phyloP scores from a whole-genome alignment of 148 eudicot genomes.

The Suaeda aralocaspica region DNA sequence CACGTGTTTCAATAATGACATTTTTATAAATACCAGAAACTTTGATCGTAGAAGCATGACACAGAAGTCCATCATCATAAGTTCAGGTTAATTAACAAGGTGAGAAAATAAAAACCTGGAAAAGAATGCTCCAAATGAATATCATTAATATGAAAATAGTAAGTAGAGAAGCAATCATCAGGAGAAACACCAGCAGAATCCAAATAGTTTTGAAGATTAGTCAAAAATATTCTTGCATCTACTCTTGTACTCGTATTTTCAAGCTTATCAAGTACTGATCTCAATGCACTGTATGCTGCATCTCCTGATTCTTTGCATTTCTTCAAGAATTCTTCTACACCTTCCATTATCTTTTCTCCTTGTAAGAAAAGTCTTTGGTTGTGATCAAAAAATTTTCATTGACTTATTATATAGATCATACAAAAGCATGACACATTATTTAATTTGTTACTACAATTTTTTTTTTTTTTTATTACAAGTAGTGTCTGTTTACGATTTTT shows the following conservation, averaged over 20 bases:
- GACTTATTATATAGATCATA: too few species aligned
- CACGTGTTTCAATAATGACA: too few species aligned
- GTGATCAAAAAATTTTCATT: too few species aligned
- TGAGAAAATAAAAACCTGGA: too few species aligned
- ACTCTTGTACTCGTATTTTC: slow-evolving; percentile 66
- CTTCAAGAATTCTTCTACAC: slow-evolving; percentile 55
- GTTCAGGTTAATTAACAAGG: slow-evolving; percentile 30
- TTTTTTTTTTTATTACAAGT: too few species aligned
- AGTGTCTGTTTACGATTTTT: too few species aligned
- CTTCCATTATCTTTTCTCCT: slow-evolving; percentile 9
- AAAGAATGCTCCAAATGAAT: slow-evolving; percentile 58
- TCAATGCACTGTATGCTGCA: slow-evolving; percentile 62
- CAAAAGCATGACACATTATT: too few species aligned
- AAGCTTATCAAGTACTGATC: slow-evolving; percentile 71
- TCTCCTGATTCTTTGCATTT: slow-evolving; percentile 81
- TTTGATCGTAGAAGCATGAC: too few species aligned
- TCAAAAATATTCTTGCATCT: slow-evolving; percentile 64
- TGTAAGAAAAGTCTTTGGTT: too few species aligned
- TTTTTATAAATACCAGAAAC: too few species aligned
- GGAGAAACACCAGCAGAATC: slow-evolving; percentile 32
- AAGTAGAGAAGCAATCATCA: slow-evolving; percentile 56
- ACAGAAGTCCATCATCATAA: neutral
- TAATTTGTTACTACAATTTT: too few species aligned
- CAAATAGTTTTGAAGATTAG: slow-evolving; percentile 60
- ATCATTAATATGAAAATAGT: slow-evolving; percentile 80